Percentiles rank a stretch among this genome's conserved stretches.
Conservation (phyloP, 75 land plant genomes). For the Adiantum capillusveneris region DNA sequence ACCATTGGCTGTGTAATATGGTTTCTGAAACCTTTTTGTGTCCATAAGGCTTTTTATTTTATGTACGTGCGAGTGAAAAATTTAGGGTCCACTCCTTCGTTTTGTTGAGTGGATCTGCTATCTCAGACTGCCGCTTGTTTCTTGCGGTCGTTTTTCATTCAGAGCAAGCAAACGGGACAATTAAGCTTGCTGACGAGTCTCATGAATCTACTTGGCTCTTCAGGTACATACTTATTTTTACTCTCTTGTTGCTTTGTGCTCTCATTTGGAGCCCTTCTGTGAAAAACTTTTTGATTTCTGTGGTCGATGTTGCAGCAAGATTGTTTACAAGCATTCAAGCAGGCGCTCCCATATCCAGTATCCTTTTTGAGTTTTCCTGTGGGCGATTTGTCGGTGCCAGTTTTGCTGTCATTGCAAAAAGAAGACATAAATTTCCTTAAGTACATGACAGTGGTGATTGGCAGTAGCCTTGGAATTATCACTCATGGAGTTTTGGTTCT, state of each 20-base stretch:
- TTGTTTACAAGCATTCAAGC: slow-evolving; percentile 83
- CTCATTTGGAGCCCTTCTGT: not conserved
- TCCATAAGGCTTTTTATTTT: too few species aligned
- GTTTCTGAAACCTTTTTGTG: too few species aligned
- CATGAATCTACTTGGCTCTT: slow-evolving; percentile 71
- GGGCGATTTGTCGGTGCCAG: not conserved
- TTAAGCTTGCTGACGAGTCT: slow-evolving; percentile 82
- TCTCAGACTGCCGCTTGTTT: too few species aligned
- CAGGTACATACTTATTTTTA: slow-evolving; percentile 33
- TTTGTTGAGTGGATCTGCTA: too few species aligned
- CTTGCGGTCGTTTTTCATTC: slow-evolving; percentile 7
- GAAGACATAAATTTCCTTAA: slow-evolving; percentile 28
- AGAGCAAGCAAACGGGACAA: slow-evolving; percentile 90
- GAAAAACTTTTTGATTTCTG: not conserved
- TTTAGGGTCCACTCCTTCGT: too few species aligned
- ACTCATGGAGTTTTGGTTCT: slow-evolving; percentile 48
- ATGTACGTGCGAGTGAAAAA: too few species aligned
- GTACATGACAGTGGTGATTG: slow-evolving; percentile 38
- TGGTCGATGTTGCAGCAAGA: slow-evolving; percentile 54
- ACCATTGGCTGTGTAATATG: too few species aligned
- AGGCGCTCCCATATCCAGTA: slow-evolving; percentile 68
- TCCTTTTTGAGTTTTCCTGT: slow-evolving; percentile 22
- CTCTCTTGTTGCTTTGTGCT: slow-evolving; percentile 2
- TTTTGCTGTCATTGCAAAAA: not conserved
- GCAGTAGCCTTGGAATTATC: slow-evolving; percentile 39